Conservation (phyloP, 2,329 filamentous ascomycete species). For the Trichoderma polysporum region DNA sequence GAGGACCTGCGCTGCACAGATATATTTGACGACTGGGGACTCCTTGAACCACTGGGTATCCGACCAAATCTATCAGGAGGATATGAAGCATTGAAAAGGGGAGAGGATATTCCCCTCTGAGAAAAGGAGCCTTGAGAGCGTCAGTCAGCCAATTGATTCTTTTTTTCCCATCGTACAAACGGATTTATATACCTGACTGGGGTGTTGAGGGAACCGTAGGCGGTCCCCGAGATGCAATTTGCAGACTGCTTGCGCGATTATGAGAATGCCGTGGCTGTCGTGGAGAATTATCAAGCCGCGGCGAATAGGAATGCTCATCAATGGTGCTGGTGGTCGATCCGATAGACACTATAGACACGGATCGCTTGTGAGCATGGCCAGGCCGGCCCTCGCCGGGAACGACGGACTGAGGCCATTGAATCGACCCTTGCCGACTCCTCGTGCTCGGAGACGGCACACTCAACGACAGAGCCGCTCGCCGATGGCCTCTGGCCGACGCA, state of each 20-base stretch:
- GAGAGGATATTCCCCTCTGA: conserved; percentile 48
- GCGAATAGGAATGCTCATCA: conserved; percentile 46
- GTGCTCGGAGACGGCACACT: conserved; percentile 49
- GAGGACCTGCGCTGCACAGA: conserved; percentile 41
- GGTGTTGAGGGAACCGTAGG: conserved; percentile 46
- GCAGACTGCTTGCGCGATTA: conserved; percentile 76
- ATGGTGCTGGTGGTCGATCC: conserved; percentile 52
- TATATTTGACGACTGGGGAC: conserved; percentile 46
- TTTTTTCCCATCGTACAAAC: neutral
- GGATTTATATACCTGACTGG: conserved; percentile 38
- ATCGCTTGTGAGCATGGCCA: conserved; percentile 68
- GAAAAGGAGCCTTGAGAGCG: conserved; percentile 10
- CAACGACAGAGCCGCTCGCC: conserved; percentile 64
- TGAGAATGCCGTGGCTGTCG: conserved; percentile 58
- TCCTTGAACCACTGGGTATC: conserved; percentile 43
- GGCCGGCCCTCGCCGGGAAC: conserved; percentile 33
- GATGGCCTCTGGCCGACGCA: conserved; percentile 57
- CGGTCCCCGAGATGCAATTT: conserved; percentile 52
- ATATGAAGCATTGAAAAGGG: conserved; percentile 56
- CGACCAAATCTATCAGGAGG: conserved; percentile 50
- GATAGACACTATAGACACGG: conserved; percentile 79
- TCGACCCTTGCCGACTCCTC: conserved; percentile 46
- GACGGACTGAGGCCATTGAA: conserved; percentile 46
- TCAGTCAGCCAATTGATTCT: conserved; percentile 9
- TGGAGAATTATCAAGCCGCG: conserved; percentile 42